phyloP scores from a whole-genome alignment of 257 asterid species.

The Marsdenia floribunda region DNA sequence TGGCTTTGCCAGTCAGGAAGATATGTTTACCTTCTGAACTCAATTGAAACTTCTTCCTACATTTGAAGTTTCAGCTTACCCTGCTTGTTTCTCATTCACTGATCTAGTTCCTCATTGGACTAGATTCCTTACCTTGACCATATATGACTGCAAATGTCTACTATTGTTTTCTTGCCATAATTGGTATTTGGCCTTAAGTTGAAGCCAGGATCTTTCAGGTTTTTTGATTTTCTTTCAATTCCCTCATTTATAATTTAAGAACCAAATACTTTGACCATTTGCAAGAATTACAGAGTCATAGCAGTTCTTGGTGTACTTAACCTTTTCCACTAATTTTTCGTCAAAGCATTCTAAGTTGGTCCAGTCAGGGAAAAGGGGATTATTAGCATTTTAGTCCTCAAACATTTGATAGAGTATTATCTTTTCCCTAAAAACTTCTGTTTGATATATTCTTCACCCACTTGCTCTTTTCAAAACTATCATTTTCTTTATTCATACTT shows the following conservation, averaged over 20 bases:
- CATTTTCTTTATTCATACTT: not conserved
- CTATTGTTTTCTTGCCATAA: not conserved
- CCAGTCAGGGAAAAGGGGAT: not conserved
- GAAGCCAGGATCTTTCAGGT: not conserved
- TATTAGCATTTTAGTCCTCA: not conserved
- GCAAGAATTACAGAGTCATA: not conserved
- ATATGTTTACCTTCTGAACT: not conserved
- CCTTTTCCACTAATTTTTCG: not conserved
- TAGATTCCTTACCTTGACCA: not conserved
- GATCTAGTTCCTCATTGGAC: not conserved
- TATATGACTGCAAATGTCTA: not conserved
- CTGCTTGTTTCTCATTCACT: not conserved
- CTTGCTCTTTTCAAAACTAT: not conserved
- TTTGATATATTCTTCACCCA: not conserved
- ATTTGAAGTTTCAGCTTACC: not conserved
- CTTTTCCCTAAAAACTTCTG: not conserved
- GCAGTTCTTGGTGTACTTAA: not conserved
- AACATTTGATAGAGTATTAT: too few relatives aligned
- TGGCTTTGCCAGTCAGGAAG: not conserved
- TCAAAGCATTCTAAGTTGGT: not conserved
- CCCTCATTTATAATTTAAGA: not conserved
- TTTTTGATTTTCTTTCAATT: not conserved
- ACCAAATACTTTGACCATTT: not conserved
- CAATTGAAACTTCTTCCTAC: not conserved
- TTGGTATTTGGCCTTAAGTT: not conserved